Conservation (phyloP, 2,329 filamentous ascomycete species). For the Sporothrix variecibatus region DNA sequence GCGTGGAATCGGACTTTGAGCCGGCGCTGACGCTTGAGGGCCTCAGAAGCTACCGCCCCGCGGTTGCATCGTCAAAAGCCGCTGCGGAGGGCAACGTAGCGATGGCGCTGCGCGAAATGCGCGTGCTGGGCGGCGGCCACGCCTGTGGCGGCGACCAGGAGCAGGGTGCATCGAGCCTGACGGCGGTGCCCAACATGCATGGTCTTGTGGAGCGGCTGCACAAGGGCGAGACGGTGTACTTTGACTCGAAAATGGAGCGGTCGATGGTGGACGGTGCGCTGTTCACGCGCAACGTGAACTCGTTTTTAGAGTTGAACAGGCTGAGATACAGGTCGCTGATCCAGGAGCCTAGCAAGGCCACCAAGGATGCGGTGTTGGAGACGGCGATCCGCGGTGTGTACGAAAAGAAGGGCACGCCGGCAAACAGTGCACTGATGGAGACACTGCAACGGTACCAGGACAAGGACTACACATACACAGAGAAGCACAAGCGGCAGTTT, state of each 20-base stretch:
- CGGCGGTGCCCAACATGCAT: conserved; percentile 26
- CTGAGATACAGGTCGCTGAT: conserved; percentile 19
- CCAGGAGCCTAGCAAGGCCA: conserved; percentile 31
- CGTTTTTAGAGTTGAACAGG: neutral
- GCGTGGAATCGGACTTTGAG: conserved; percentile 37
- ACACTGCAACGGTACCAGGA: conserved; percentile 42
- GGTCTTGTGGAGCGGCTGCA: conserved; percentile 35
- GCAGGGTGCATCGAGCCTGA: neutral
- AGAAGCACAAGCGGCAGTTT: conserved; percentile 44
- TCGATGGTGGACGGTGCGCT: conserved; percentile 23
- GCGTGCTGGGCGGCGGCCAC: conserved; percentile 43
- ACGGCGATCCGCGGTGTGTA: conserved; percentile 44
- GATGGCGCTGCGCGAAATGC: conserved; percentile 42
- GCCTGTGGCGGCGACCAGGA: conserved; percentile 36
- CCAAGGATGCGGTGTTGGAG: conserved; percentile 41
- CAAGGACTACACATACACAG: conserved; percentile 39
- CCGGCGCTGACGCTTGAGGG: conserved; percentile 40
- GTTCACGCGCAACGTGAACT: conserved; percentile 16
- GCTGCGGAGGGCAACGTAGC: conserved; percentile 38
- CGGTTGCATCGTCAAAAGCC: conserved; percentile 36
- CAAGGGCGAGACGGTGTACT: conserved; percentile 37
- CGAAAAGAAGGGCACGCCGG: conserved; percentile 2
- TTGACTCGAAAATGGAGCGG: conserved; percentile 40
- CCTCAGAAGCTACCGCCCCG: conserved; percentile 44
- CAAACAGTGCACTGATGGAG: conserved; percentile 29